Percentiles rank a stretch among this genome's conserved stretches.
phyloP scores from a whole-genome alignment of 805 yeast genomes.

The Wickerhamiella alocasiicola region DNA sequence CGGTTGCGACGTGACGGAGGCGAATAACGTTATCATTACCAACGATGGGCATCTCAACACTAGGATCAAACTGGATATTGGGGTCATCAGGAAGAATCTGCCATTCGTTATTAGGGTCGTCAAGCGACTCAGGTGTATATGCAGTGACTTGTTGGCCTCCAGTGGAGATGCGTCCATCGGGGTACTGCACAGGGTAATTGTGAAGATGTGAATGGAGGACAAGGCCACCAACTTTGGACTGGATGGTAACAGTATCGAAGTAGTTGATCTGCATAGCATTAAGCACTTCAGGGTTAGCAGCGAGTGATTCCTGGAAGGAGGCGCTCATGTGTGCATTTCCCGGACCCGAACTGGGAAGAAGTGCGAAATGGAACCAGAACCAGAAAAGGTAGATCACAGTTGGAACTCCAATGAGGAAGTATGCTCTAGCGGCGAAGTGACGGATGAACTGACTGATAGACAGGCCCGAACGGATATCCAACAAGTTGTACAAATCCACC shows the following conservation, averaged over 20 bases:
- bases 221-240: slow-evolving; percentile 47
- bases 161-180: slow-evolving; percentile 91
- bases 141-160: slow-evolving; percentile 90
- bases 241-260: slow-evolving; percentile 51
- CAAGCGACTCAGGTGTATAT: slow-evolving; percentile 76
- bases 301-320: slow-evolving; percentile 75
- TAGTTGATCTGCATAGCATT: slow-evolving; percentile 57
- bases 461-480: slow-evolving; percentile 61
- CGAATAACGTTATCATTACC: slow-evolving; percentile 54
- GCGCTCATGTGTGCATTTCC: slow-evolving; percentile 90
- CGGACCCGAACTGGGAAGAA: slow-evolving; percentile 71
- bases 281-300: slow-evolving; percentile 47
- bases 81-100: slow-evolving; percentile 21
- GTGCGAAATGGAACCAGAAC: slow-evolving; percentile 70
- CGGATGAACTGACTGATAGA: slow-evolving; percentile 23
- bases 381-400: slow-evolving; percentile 50
- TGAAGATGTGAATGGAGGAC: slow-evolving; percentile 82
- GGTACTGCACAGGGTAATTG: slow-evolving; percentile 80
- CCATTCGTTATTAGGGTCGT: slow-evolving; percentile 56
- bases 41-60: slow-evolving; percentile 29
- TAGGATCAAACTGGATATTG: slow-evolving; percentile 21
- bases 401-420: slow-evolving; percentile 61
- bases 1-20: slow-evolving; percentile 56
- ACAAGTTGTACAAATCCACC: slow-evolving; percentile 42
- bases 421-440: slow-evolving; percentile 66